Evolutionary conservation across 495 filamentous ascomycete genomes (phyloP), one percentile per base, ranked within the genome.

Genomic region (Aspergillus steynii): DNA sequence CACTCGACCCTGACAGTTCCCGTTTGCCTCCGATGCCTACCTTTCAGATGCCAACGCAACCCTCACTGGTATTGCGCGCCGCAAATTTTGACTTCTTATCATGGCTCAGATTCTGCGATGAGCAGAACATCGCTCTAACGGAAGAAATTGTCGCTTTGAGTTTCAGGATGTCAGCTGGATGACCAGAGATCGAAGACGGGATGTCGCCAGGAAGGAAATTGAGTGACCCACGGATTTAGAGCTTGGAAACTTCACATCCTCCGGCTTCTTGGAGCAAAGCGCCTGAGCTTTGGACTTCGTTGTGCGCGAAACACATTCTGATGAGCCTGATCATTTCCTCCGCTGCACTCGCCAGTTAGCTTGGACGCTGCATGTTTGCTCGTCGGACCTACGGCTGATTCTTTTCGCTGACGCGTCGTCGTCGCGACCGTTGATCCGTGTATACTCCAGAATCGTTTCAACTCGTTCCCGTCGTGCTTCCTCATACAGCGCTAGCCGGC

Each of bases 401-500:
- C 57, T 52, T 27, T 31, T 27, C 10, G 9, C 57, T 9, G 47
- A 58, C n/a, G 6, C 20, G 12, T 59, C 37, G 46, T 59, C 50
- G 29, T 59, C 50, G 2, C 26, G 29, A 26, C 32, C 57, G 15
- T 59, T 59, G 49, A 59, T 20, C 20, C 60, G 15, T 12, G 53
- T 65, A 50, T 61, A 61, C 5, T 65, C 31, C 52, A 68, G 15
- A 7, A 64, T 47, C 34, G 60, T 29, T 1, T 74, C 65, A 1
- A 73, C 60, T 1, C 70, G 63, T 2, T 62, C 57, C 1, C 62
- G 67, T 25, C 86, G 67, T 14, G 80, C 76, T 25, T 73, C 64
- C 56, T 87, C 74, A 63, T 88, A 90, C 7, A 88, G 59, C 61
- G 73, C 67, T 15, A 88, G 67, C 2, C 84, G 75, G 3, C 71